Evolutionary conservation across 2,329 filamentous ascomycete species (phyloP).

Genomic region (Colletotrichum caudatum): DNA sequence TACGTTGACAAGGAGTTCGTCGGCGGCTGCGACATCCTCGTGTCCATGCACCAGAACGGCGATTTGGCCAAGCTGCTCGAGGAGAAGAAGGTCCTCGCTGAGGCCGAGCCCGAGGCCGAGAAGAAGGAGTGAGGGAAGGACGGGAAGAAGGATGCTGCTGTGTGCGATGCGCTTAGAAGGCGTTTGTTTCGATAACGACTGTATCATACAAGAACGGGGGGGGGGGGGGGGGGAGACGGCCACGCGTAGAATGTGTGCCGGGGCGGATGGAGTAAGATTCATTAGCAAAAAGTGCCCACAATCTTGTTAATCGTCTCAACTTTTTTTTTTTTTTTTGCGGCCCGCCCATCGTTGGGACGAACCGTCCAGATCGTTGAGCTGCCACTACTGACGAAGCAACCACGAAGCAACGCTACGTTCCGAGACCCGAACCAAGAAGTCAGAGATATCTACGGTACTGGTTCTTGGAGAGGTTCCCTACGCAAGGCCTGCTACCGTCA

Average conservation of each 20-base stretch:
- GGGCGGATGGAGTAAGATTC: slow-evolving; percentile 29
- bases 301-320: background rate
- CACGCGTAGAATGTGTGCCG: slow-evolving; percentile 7
- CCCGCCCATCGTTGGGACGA: background rate
- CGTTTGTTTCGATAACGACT: slow-evolving; percentile 39
- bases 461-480: background rate
- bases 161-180: slow-evolving; percentile 4
- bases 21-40: slow-evolving; percentile 96
- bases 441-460: background rate
- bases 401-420: background rate
- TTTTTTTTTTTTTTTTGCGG: background rate
- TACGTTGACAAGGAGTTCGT: slow-evolving; percentile 97
- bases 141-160: background rate
- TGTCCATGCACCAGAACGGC: slow-evolving; percentile 97
- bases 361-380: background rate
- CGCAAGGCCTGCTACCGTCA: background rate
- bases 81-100: slow-evolving; percentile 84
- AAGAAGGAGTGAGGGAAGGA: slow-evolving; percentile 49
- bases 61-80: slow-evolving; percentile 92
- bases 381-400: background rate
- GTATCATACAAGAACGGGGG: slow-evolving; percentile 29
- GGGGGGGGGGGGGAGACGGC: background rate
- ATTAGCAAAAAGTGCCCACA: background rate
- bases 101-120: slow-evolving; percentile 58
- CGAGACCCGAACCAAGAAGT: background rate